Evolutionary conservation across 2,329 filamentous ascomycete species (phyloP).

Genomic region (Penicillium sp.): DNA sequence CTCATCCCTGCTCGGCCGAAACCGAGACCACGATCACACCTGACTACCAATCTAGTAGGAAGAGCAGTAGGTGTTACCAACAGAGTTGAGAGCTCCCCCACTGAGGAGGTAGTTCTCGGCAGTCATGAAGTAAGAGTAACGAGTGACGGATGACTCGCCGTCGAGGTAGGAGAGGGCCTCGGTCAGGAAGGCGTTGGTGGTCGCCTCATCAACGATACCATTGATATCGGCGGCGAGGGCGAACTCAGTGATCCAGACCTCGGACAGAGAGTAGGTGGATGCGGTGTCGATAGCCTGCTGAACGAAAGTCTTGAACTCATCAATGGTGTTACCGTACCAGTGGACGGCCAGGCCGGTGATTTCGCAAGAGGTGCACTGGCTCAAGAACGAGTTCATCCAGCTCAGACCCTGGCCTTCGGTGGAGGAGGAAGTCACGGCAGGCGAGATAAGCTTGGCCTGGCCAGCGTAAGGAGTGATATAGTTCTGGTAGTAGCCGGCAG

Average conservation of each 20-base stretch:
- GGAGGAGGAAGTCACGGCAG: constrained; percentile 45
- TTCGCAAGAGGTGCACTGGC: constrained; percentile 43
- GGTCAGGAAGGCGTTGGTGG: constrained; percentile 39
- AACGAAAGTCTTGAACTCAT: constrained; percentile 46
- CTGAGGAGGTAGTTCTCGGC: constrained; percentile 37
- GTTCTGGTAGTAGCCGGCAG: constrained; percentile 39
- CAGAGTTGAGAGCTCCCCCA: constrained; percentile 30
- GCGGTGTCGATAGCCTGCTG: constrained; percentile 41
- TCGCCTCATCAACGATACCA: constrained; percentile 25
- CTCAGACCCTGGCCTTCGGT: constrained; percentile 38
- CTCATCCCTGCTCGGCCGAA: background rate
- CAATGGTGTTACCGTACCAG: constrained; percentile 46
- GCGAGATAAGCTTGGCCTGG: constrained; percentile 47
- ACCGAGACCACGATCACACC: background rate
- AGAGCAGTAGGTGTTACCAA: constrained; percentile 35
- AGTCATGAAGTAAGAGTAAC: constrained; percentile 49
- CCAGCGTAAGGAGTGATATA: constrained; percentile 46
- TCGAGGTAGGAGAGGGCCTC: constrained; percentile 45
- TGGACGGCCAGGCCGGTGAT: constrained; percentile 50
- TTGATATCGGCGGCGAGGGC: constrained; percentile 37
- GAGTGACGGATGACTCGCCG: constrained; percentile 37
- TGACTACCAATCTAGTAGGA: background rate
- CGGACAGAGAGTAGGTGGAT: constrained; percentile 35
- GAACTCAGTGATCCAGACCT: constrained; percentile 54
- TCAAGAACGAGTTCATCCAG: constrained; percentile 49